phyloP scores from a whole-genome alignment of 2,329 filamentous ascomycete genomes.

The Blumeriella jaapii region DNA sequence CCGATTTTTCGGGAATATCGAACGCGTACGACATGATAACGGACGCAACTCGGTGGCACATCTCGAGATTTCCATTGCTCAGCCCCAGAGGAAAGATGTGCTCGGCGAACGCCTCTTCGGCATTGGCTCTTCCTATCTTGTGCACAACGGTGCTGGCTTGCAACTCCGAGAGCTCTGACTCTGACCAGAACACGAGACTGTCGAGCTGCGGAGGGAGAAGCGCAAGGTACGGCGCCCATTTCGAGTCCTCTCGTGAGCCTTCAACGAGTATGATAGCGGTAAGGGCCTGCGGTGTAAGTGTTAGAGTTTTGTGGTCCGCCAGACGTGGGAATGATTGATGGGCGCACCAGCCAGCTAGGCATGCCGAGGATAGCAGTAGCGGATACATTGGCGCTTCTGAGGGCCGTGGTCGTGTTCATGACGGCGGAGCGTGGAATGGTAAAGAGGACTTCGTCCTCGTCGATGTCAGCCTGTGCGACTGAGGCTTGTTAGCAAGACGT shows the following conservation, averaged over 20 bases:
- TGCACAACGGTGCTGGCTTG: slow-evolving; percentile 51
- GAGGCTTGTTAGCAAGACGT: slow-evolving; percentile 8
- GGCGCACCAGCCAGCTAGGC: slow-evolving; percentile 35
- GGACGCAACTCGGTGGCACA: slow-evolving; percentile 52
- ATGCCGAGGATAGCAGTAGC: slow-evolving; percentile 30
- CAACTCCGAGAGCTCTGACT: slow-evolving; percentile 46
- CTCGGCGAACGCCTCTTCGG: slow-evolving; percentile 44
- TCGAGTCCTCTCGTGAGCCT: slow-evolving; percentile 18
- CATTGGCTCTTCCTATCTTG: slow-evolving; percentile 51
- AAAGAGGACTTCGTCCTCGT: slow-evolving; percentile 53
- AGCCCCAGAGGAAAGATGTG: slow-evolving; percentile 42
- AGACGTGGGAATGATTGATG: no score
- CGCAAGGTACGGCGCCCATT: slow-evolving; percentile 44
- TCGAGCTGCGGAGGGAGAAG: slow-evolving; percentile 50
- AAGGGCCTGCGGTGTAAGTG: slow-evolving; percentile 18
- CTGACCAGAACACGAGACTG: slow-evolving; percentile 59
- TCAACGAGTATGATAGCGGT: slow-evolving; percentile 22
- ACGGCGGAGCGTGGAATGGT: slow-evolving; percentile 48
- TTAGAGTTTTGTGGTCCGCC: no score
- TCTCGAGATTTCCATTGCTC: slow-evolving; percentile 30
- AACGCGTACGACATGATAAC: slow-evolving; percentile 66
- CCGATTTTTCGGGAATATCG: slow-evolving; percentile 36
- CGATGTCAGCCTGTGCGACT: slow-evolving; percentile 48
- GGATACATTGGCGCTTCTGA: slow-evolving; percentile 33
- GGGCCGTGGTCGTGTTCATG: slow-evolving; percentile 47